Percentiles rank a stretch among this genome's conserved stretches.
Evolutionary conservation across 2,329 filamentous ascomycete genomes (phyloP).

Genomic region (Didymella segeticola): DNA sequence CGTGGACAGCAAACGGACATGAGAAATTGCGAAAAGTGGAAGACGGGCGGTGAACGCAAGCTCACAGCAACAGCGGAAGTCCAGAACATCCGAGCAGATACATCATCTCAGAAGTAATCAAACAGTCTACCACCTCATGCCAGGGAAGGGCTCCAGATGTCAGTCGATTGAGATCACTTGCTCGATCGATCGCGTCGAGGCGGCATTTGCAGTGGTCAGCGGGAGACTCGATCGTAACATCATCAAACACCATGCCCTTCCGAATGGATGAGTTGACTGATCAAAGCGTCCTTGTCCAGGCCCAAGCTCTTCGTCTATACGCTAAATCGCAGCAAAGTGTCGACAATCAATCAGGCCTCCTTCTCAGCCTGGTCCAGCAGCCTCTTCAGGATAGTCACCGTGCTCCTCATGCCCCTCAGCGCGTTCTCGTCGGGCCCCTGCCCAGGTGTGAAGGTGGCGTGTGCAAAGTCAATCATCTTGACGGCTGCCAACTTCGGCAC

Average conservation of each 20-base stretch:
- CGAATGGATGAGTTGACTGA: too few relatives aligned
- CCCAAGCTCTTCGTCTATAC: constrained; percentile 6
- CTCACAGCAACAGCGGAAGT: too few relatives aligned
- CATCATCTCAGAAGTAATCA: too few relatives aligned
- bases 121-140: too few relatives aligned
- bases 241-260: too few relatives aligned
- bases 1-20: not conserved
- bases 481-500: constrained; percentile 74
- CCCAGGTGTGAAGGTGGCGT: constrained; percentile 83
- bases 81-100: too few relatives aligned
- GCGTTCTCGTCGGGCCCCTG: constrained; percentile 86
- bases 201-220: too few relatives aligned
- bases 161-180: too few relatives aligned
- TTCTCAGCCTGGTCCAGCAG: constrained; percentile 52
- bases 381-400: constrained; percentile 74
- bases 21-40: not conserved
- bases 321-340: constrained; percentile 7
- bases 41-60: not conserved
- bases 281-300: not conserved
- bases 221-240: too few relatives aligned
- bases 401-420: constrained; percentile 74
- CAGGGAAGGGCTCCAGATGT: too few relatives aligned
- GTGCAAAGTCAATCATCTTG: constrained; percentile 96
- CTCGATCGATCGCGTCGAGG: too few relatives aligned
- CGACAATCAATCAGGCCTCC: constrained; percentile 7